A percentile compares a stretch with the other conserved stretches of the same genome.
Evolutionary conservation across 129 eudicot species (phyloP).

Genomic region (Centella asiatica): DNA sequence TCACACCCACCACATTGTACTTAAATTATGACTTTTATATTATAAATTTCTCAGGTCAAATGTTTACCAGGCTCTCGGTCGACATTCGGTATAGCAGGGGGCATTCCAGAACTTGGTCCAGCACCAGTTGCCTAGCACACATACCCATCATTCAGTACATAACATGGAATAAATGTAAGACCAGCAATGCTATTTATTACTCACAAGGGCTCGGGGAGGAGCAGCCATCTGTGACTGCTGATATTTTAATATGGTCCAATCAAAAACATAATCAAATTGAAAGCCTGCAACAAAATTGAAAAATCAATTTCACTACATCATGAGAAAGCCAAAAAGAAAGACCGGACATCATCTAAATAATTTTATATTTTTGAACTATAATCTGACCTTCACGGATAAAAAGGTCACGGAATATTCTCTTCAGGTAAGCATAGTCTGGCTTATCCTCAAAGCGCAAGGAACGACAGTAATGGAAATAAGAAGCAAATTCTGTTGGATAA

Average conservation of each 20-base stretch:
- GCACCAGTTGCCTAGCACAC: conserved; percentile 49
- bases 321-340: neutral
- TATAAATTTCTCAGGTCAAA: neutral
- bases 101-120: conserved; percentile 68
- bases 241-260: conserved; percentile 89
- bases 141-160: neutral
- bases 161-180: neutral
- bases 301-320: neutral
- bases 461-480: conserved; percentile 87
- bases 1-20: too few species aligned
- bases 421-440: conserved; percentile 81
- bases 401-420: conserved; percentile 85
- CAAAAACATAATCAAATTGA: conserved; percentile 88
- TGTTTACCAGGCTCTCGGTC: conserved; percentile 41
- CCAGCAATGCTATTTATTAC: neutral
- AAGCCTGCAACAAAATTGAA: conserved; percentile 40
- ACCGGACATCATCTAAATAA: neutral
- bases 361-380: neutral
- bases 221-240: conserved; percentile 71
- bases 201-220: conserved; percentile 5
- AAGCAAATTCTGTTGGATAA: conserved; percentile 76
- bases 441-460: conserved; percentile 80
- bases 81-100: conserved; percentile 58
- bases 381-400: conserved; percentile 80
- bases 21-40: too few species aligned